Evolutionary conservation across 2,329 filamentous ascomycete species (phyloP).

Genomic region (Beauveria bassiana): DNA sequence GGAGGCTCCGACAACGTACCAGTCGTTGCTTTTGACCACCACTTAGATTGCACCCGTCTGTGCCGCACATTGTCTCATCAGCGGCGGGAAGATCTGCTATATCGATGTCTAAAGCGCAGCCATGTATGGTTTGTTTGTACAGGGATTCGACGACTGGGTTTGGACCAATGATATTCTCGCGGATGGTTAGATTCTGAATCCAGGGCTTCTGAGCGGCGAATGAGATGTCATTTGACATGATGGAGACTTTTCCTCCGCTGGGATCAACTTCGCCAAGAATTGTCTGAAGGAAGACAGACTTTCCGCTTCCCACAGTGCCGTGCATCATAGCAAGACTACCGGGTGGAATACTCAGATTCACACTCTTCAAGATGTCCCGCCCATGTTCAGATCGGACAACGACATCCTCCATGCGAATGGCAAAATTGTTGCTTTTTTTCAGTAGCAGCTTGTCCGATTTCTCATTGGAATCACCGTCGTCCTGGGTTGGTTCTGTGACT

Average conservation of each 20-base stretch:
- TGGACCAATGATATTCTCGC: neutral
- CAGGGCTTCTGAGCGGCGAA: neutral
- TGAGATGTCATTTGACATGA: neutral
- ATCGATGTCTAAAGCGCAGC: neutral
- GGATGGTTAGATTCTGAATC: neutral
- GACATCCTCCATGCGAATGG: neutral
- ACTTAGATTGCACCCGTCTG: slow-evolving; percentile 22
- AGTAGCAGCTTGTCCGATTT: neutral
- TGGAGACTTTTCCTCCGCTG: neutral
- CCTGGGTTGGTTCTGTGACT: neutral
- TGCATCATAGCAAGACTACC: neutral
- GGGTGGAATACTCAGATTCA: neutral
- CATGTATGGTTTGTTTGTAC: neutral
- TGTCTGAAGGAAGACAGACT: neutral
- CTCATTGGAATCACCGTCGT: neutral
- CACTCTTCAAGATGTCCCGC: neutral
- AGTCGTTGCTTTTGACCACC: slow-evolving; percentile 36
- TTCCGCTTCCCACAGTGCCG: neutral
- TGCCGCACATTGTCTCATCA: neutral
- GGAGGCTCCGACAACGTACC: slow-evolving; percentile 19
- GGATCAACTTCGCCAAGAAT: neutral
- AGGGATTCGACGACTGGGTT: neutral
- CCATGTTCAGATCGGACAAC: neutral
- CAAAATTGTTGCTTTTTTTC: neutral
- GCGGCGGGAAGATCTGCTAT: neutral